phyloP scores from a whole-genome alignment of 352 stramenopile species.

The Phytopythium vexans region DNA sequence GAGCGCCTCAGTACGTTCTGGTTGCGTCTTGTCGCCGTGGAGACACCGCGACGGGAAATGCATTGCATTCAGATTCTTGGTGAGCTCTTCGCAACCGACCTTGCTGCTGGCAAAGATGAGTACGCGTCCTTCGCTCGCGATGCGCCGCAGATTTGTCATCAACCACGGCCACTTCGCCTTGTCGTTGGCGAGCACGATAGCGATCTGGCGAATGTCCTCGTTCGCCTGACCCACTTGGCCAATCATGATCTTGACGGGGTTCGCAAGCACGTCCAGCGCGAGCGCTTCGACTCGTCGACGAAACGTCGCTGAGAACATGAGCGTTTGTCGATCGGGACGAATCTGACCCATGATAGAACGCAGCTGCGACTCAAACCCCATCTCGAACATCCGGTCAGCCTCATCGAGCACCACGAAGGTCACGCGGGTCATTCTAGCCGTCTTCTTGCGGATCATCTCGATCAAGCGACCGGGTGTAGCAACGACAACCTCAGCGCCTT shows the following conservation, averaged over 20 bases:
- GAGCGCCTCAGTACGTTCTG: slow-evolving; percentile 67
- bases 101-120: slow-evolving; percentile 88
- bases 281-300: slow-evolving; percentile 64
- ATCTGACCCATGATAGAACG: slow-evolving; percentile 82
- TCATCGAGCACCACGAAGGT: slow-evolving; percentile 89
- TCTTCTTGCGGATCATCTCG: slow-evolving; percentile 80
- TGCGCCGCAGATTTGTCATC: slow-evolving; percentile 42
- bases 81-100: slow-evolving; percentile 77
- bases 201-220: slow-evolving; percentile 86
- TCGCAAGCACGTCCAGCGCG: slow-evolving; percentile 71
- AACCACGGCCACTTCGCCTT: slow-evolving; percentile 88
- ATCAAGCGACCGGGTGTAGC: slow-evolving; percentile 79
- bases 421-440: slow-evolving; percentile 56
- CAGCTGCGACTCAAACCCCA: slow-evolving; percentile 85
- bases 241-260: slow-evolving; percentile 83
- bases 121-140: slow-evolving; percentile 73
- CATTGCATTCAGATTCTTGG: slow-evolving; percentile 54
- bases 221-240: slow-evolving; percentile 83
- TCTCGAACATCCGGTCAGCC: slow-evolving; percentile 89
- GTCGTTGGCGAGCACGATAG: slow-evolving; percentile 69
- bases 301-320: slow-evolving; percentile 89
- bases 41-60: slow-evolving; percentile 39
- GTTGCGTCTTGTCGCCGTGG: slow-evolving; percentile 81
- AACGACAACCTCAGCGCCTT: slow-evolving; percentile 74
- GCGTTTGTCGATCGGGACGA: slow-evolving; percentile 79